Evolutionary conservation across 306 rosid genomes (phyloP).

Genomic region (Morella rubra): DNA sequence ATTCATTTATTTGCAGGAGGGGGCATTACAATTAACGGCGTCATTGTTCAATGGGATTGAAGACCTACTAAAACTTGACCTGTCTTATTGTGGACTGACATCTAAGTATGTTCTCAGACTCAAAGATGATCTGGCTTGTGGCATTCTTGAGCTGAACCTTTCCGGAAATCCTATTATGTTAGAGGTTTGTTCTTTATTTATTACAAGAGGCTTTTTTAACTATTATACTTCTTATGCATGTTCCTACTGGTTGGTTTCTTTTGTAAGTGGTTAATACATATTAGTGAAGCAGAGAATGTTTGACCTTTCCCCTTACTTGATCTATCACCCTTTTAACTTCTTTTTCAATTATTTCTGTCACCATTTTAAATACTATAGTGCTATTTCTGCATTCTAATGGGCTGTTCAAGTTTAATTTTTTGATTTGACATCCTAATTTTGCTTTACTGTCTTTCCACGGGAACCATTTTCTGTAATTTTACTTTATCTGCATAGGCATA

Average conservation of each 20-base stretch:
- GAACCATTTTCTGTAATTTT: background rate
- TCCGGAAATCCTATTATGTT: slow-evolving; percentile 68
- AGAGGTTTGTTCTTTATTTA: slow-evolving; percentile 56
- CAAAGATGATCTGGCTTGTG: slow-evolving; percentile 38
- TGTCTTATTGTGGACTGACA: slow-evolving; percentile 71
- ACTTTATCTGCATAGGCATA: background rate
- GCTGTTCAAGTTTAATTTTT: background rate
- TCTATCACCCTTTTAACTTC: background rate
- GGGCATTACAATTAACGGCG: slow-evolving; percentile 52
- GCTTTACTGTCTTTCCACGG: background rate
- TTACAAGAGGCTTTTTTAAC: slow-evolving; percentile 13
- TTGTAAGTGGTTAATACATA: slow-evolving; percentile 1
- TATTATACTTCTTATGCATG: slow-evolving; percentile 24
- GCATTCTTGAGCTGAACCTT: slow-evolving; percentile 72
- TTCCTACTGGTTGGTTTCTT: slow-evolving; percentile 20
- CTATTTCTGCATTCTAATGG: background rate
- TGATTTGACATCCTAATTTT: background rate
- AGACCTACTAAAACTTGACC: slow-evolving; percentile 74
- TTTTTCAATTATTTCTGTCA: background rate
- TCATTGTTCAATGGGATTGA: slow-evolving; percentile 52
- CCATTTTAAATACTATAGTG: no score
- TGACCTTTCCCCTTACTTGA: slow-evolving; percentile 17
- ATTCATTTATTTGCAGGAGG: slow-evolving; percentile 55
- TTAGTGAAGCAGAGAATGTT: slow-evolving; percentile 18
- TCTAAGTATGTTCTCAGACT: slow-evolving; percentile 40